These are phyloP conservation scores for Cladorrhinum sp. DNA, from an alignment of 2,329 filamentous ascomycete species.

Conservation along the genomic window DNA sequence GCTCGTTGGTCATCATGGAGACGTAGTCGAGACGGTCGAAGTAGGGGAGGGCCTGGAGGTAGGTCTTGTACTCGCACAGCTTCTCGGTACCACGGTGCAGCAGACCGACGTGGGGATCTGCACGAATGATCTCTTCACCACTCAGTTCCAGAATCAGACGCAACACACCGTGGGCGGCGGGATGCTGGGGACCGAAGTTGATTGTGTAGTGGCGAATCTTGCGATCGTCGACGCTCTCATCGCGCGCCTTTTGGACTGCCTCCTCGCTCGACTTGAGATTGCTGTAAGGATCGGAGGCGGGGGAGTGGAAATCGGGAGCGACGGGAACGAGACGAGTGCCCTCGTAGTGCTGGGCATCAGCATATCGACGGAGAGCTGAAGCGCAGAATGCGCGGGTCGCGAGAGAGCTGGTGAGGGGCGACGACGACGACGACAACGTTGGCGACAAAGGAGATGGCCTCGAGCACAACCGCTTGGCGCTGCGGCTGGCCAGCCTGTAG, in stretches of 20 bases:
- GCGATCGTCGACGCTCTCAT: constrained; percentile 55
- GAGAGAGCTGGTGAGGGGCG: constrained; percentile 23
- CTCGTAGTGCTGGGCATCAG: constrained; percentile 50
- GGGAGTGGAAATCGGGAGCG: constrained; percentile 59
- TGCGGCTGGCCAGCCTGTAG: constrained; percentile 68
- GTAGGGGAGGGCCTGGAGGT: constrained; percentile 95
- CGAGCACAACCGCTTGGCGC: constrained; percentile 62
- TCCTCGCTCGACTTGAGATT: constrained; percentile 33
- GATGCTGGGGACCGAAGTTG: constrained; percentile 99
- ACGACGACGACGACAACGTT: constrained; percentile 16
- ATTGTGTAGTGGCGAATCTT: constrained; percentile 99
- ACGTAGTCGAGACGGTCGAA: constrained; percentile 99
- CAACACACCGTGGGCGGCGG: constrained; percentile 95
- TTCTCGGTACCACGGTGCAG: constrained; percentile 98
- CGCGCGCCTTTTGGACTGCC: constrained; percentile 42
- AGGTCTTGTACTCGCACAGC: constrained; percentile 99
- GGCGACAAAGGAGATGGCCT: constrained; percentile 8
- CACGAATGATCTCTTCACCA: constrained; percentile 94
- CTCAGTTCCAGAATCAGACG: constrained; percentile 96
- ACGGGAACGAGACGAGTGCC: constrained; percentile 63
- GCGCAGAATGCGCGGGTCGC: constrained; percentile 61
- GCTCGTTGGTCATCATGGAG: constrained; percentile 99
- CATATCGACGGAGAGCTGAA: constrained; percentile 60
- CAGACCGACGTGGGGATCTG: constrained; percentile 94
- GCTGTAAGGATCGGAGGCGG: constrained; percentile 46